Evolutionary conservation across 2,329 filamentous ascomycete genomes (phyloP).

Genomic region (Colletotrichum liaoningense): DNA sequence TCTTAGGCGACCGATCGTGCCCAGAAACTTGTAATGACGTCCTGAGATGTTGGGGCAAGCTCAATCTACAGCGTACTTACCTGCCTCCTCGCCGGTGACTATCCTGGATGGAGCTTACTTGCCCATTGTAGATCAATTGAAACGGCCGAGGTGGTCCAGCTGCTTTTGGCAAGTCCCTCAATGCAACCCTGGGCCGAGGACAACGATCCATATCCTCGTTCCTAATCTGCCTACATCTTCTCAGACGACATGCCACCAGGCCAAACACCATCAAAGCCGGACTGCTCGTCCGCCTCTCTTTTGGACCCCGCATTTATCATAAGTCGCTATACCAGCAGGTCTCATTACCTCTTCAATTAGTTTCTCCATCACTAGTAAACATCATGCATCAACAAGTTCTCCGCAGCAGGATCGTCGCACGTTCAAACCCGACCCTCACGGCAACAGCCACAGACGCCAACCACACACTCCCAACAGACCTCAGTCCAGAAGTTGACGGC

Average conservation of each 20-base stretch:
- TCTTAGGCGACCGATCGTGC: not conserved
- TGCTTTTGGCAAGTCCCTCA: not conserved
- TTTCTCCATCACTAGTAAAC: not conserved
- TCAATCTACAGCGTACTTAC: not conserved
- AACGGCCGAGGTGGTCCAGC: not conserved
- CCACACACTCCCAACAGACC: constrained; percentile 8
- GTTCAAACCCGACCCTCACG: constrained; percentile 5
- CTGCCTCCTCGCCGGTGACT: not conserved
- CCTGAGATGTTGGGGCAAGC: not conserved
- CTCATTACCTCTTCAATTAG: not conserved
- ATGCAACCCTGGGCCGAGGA: not conserved
- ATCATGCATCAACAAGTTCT: constrained; percentile 20
- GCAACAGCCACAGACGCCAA: constrained; percentile 2
- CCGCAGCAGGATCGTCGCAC: constrained; percentile 12
- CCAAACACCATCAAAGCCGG: constrained; percentile 8
- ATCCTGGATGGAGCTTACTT: not conserved
- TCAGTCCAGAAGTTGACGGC: constrained; percentile 10
- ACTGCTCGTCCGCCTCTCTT: constrained; percentile 22
- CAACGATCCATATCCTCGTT: not conserved
- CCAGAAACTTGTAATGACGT: not conserved
- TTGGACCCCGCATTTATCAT: not conserved
- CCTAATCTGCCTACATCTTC: not conserved
- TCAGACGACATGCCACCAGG: constrained; percentile 2
- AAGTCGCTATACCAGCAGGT: constrained; percentile 16
- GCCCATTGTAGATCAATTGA: too few species aligned